Evolutionary conservation across 2,329 filamentous ascomycete genomes (phyloP).

Genomic region (Basipetospora sp.): DNA sequence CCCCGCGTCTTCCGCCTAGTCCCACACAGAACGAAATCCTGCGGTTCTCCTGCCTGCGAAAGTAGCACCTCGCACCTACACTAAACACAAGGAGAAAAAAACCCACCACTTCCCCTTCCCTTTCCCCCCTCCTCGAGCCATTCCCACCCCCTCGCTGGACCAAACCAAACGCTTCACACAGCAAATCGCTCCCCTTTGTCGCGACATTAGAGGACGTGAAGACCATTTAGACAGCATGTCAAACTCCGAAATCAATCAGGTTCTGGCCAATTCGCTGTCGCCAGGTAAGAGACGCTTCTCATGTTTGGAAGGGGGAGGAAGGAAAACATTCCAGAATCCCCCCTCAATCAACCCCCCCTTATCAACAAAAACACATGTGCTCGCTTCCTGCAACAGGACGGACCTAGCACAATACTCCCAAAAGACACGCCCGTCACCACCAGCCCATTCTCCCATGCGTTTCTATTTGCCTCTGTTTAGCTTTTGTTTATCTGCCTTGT

Average conservation of each 20-base stretch:
- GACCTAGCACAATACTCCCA: no score
- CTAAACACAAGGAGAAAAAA: not conserved
- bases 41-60: not conserved
- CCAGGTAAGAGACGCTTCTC: constrained; percentile 50
- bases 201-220: constrained; percentile 5
- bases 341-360: not conserved
- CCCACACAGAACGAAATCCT: no score
- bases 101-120: not conserved
- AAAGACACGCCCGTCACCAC: no score
- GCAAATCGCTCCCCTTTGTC: no score
- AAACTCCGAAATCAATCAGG: constrained; percentile 88
- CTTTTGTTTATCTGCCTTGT: constrained; percentile 17
- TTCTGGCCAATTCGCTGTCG: constrained; percentile 92
- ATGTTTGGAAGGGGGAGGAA: constrained; percentile 4
- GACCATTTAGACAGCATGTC: constrained; percentile 39
- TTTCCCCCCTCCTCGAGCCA: no score
- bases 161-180: no score
- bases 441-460: constrained; percentile 7
- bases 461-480: not conserved
- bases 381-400: no score
- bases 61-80: no score
- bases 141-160: no score
- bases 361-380: no score
- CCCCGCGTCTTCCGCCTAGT: not conserved
- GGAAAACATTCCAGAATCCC: not conserved